A percentile compares a stretch with the other conserved stretches of the same genome.
Evolutionary conservation across 176 grass and related monocot genomes (phyloP).

Genomic region (Echinochloa phyllopogon): DNA sequence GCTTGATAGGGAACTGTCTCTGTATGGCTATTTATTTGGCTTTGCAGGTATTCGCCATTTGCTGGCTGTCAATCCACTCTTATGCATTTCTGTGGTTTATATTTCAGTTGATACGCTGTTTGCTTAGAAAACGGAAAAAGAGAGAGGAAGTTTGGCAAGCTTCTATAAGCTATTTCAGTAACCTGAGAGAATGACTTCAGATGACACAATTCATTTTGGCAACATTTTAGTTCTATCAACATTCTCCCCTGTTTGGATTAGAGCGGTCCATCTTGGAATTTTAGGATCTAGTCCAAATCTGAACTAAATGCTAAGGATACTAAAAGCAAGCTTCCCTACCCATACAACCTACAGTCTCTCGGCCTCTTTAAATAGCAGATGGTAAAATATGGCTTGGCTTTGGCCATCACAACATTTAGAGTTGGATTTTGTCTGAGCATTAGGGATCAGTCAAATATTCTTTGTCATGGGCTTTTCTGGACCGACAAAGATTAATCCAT

Average conservation of each 20-base stretch:
- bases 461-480: constrained; percentile 3
- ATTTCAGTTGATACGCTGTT: neutral
- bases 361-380: neutral
- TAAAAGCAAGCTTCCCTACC: neutral
- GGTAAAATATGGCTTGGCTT: neutral
- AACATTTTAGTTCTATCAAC: constrained; percentile 1
- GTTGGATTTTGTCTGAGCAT: neutral
- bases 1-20: constrained; percentile 87
- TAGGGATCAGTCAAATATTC: neutral
- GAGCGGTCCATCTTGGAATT: neutral
- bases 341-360: neutral
- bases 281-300: neutral
- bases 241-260: neutral
- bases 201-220: neutral
- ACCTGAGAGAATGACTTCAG: neutral
- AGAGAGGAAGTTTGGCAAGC: constrained; percentile 1
- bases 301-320: neutral
- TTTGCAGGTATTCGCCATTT: constrained; percentile 68
- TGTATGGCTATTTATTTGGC: constrained; percentile 86
- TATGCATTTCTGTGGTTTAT: neutral
- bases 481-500: neutral
- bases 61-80: neutral
- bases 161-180: constrained; percentile 26
- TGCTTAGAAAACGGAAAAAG: neutral
- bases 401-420: neutral